Evolutionary conservation across 352 stramenopile species (phyloP).

Genomic region (Pythium oligandrum): DNA sequence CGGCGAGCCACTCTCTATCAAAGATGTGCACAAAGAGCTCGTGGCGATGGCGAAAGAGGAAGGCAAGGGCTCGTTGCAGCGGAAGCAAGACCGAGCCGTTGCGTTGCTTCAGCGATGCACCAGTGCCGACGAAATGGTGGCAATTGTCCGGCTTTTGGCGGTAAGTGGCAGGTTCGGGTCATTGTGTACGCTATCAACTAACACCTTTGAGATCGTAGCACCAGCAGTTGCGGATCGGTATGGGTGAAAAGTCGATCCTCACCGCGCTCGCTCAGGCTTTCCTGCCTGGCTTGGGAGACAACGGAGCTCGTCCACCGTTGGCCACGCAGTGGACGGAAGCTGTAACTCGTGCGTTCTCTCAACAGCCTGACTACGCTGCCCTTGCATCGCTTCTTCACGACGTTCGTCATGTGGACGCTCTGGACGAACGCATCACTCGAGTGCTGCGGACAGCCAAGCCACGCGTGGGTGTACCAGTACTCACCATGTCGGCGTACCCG

Average conservation of each 20-base stretch:
- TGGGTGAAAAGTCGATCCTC: constrained; percentile 80
- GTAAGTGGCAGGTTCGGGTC: constrained; percentile 22
- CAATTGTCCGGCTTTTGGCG: constrained; percentile 67
- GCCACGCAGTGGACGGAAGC: constrained; percentile 49
- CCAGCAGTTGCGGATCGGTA: constrained; percentile 77
- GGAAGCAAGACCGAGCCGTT: constrained; percentile 62
- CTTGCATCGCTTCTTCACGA: constrained; percentile 39
- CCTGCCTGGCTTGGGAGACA: constrained; percentile 1
- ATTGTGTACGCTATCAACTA: too few species aligned
- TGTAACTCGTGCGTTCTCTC: constrained; percentile 62
- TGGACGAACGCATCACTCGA: constrained; percentile 18
- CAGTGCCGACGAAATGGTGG: constrained; percentile 51
- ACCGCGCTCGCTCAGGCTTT: constrained; percentile 50
- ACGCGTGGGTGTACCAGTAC: constrained; percentile 47
- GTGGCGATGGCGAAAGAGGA: constrained; percentile 50
- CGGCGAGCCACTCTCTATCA: constrained; percentile 26
- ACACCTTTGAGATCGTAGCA: constrained; percentile 29
- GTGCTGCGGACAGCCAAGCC: constrained; percentile 33
- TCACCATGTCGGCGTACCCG: constrained; percentile 79
- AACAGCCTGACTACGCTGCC: constrained; percentile 57
- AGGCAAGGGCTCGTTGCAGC: constrained; percentile 42
- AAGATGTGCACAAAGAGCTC: constrained; percentile 49
- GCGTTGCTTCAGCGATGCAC: constrained; percentile 46
- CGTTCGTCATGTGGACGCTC: constrained; percentile 12
- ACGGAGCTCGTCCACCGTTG: too few species aligned